phyloP scores from a whole-genome alignment of 2,329 filamentous ascomycete species.

The Colletotrichum limetticola region DNA sequence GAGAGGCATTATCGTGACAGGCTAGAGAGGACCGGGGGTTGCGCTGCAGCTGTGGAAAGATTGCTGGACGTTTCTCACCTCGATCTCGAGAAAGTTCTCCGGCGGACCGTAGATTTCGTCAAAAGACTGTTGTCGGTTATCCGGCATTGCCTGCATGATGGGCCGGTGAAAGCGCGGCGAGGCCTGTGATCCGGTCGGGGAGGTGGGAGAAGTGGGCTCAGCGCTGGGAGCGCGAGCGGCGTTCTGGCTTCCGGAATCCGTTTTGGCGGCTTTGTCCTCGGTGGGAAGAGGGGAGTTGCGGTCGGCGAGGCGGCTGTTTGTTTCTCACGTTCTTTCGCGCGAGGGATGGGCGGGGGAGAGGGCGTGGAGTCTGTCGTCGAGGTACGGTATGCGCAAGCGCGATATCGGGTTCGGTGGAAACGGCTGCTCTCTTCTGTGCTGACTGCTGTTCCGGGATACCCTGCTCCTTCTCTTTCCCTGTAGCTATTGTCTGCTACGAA shows the following conservation, averaged over 20 bases:
- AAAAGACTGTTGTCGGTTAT: constrained; percentile 90
- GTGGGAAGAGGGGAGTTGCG: not conserved
- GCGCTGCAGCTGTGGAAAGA: not conserved
- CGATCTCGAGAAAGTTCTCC: constrained; percentile 99
- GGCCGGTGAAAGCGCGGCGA: constrained; percentile 57
- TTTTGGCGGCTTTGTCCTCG: constrained; percentile 48
- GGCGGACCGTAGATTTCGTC: constrained; percentile 99
- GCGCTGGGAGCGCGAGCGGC: constrained; percentile 46
- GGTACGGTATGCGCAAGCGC: too few species aligned
- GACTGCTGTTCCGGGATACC: not conserved
- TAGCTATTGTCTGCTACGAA: not conserved
- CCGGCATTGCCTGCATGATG: constrained; percentile 74
- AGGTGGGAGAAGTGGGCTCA: constrained; percentile 39
- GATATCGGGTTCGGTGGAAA: not conserved
- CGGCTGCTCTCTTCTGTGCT: not conserved
- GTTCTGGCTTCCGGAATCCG: constrained; percentile 53
- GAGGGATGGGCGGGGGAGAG: not conserved
- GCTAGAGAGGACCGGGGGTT: not conserved
- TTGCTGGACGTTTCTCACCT: constrained; percentile 65
- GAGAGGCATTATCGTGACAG: not conserved
- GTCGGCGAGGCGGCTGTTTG: not conserved
- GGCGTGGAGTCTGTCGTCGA: not conserved
- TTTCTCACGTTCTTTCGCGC: not conserved
- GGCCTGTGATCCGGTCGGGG: constrained; percentile 38
- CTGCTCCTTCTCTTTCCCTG: not conserved